Evolutionary conservation across 306 rosid species (phyloP), one percentile per base, ranked within the genome.

Genomic region (Quercus berberidifolia): DNA sequence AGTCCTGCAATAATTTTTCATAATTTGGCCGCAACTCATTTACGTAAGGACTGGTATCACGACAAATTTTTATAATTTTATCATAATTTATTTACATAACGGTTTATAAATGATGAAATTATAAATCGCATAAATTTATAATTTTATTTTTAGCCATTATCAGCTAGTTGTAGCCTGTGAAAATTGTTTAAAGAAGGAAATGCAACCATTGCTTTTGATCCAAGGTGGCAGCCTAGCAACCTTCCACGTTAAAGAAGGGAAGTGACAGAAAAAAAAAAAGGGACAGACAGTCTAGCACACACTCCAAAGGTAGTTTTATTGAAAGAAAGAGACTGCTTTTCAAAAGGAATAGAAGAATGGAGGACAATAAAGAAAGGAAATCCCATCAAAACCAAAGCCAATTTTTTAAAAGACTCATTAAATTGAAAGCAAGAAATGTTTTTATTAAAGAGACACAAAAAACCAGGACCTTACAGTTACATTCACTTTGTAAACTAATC

Each of bases 301-400:
- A 33, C 35, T 33, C 1, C 83, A 5, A 55, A 67, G 79, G 10
- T 17, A 8, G 18, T 68, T 33, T 65, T 63, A 41, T 55, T 55
- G 54, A 9, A 17, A 72, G 43, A 59, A 60, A 79, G 83, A 64
- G 74, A 74, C 54, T 67, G 59, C 28, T 74, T 41, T 55, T 5
- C 31, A 10, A 73, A 63, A 58, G 31, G 13, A 5, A 9, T 4
- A 35, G 3, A 9, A 19, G 23, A 25, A 31, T 13, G 49, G 5
- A 19, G 7, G 18, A 0, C 19, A 1, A 33, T 18, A 33, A 65
- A 57, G 10, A 58, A 65, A 62, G 0, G 7, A 64, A 30, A 64
- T 35, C 49, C 23, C 46, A 65, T 7, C n/a, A 65, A 65, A 26
- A 1, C 9, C 35, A n/a, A 30, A 33, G 20, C 51, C 51, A 3